Evolutionary conservation across 108 stramenopile species (phyloP), one percentile per base, ranked within the genome.

Genomic region (Cyclotella baltica): DNA sequence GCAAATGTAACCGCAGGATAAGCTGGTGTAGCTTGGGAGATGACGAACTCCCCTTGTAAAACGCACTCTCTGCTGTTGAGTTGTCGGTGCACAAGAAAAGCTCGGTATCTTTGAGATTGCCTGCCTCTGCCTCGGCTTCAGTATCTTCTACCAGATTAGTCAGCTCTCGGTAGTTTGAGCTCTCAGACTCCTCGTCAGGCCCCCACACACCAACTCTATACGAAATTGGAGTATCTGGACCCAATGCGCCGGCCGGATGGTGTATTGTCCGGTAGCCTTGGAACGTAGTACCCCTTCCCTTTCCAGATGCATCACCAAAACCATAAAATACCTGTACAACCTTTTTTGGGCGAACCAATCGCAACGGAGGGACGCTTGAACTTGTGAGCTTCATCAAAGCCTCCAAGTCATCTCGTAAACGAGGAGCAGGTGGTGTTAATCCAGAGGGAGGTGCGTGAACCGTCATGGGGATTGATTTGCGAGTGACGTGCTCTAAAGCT

Each of bases 21-120:
- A 80, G 62, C 31, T 37, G 19, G 23, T 74, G 58, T 0, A 80
- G 55, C 19, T 35, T 62, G 29, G 64, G 58, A 10, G 67, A 72
- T 0, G 62, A 55, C 3, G 84, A 76, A 6, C 69, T 57, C 0
- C 84, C 84, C 33, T 72, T 70, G 23, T 33, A 47, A 27, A 75
- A 78, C 8, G 50, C 74, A 10, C 61, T 64, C 56, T 88, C 83
- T 0, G 79, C 75, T 8, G 69, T 74, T 5, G 70, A 70, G 74
- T 86, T 86, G 70, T 87, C 83, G 1, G 85, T 88, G 75, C 85
- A 86, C 4, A 88, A 16, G 35, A 75, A 88, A 4, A 88, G 30
- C 29, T 88, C 87, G 0, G 64, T 58, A 18, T 50, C 52, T 1
- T 34, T 4, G 19, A 85, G 25, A 40, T 61, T 8, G 6, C 82